Evolutionary conservation across 805 yeast genomes (phyloP), one percentile per base, ranked within the genome.

Genomic region (Wilhelminamyces savonicus): DNA sequence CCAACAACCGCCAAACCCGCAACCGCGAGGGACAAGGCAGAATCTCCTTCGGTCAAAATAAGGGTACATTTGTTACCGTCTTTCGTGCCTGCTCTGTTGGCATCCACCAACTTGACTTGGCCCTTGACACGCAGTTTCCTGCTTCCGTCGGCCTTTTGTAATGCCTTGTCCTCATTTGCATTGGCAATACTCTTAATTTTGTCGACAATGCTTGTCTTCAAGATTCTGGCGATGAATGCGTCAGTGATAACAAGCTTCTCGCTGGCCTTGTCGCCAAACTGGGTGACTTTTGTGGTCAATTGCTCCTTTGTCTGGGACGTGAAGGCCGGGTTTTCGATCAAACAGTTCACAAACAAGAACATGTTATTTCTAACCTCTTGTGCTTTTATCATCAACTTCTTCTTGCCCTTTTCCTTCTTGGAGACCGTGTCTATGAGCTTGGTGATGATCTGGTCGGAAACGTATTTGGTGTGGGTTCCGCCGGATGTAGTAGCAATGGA

Each of bases 241-340:
- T 83, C 94, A 11, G 85, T 72, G 5, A 92, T 67, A n/a, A 70
- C 77, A 16, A 71, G 52, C 74, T 82, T 62, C 28, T 61, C 68
- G 31, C 45, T 41, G 10, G 53, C 41, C 64, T 81, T 66, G 7
- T 95, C 84, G 16, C 97, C 97, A 63, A 90, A 92, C 42, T 88
- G 94, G 13, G 82, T 69, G 0, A 78, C 78, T 51, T 92, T 78
- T 1, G 97, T 86, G 15, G 96, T 88, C 46, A 92, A 63, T 51
- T 87, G 95, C 54, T 92, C 98, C 50, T 92, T 92, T 0, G 98
- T 92, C 61, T 92, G 98, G 1, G 97, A 88, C 0, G 97, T 87
- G 54, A 92, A 92, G 0, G 97, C 94, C 0, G 98, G 98, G 46
- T 92, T 92, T 52, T 87, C 96, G 57, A 92, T 78, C 44, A 88